Conservation (phyloP, 495 filamentous ascomycete genomes). For the Elasticomyces elasticus region DNA sequence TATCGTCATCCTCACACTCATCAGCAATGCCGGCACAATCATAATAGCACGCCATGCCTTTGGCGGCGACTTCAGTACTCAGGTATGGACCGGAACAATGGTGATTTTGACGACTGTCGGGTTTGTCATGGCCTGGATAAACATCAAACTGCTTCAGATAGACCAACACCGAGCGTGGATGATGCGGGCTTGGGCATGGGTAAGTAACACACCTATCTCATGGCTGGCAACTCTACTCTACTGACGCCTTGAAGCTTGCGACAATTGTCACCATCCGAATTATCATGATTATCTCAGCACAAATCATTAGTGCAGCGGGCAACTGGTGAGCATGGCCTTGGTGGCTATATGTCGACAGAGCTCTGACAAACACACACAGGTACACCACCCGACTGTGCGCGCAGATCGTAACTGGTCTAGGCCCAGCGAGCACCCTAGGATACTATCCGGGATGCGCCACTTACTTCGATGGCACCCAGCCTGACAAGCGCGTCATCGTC, state of each 20-base stretch:
- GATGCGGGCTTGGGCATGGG: conserved; percentile 41
- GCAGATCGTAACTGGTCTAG: conserved; percentile 33
- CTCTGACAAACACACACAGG: too few species aligned
- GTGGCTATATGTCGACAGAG: too few species aligned
- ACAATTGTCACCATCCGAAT: conserved; percentile 41
- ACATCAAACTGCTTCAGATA: conserved; percentile 44
- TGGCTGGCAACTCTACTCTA: background rate
- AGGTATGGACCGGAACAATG: conserved; percentile 31
- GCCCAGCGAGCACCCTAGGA: conserved; percentile 33
- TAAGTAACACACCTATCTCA: background rate
- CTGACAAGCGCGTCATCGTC: conserved; percentile 26
- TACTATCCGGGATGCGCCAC: conserved; percentile 5
- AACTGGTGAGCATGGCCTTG: too few species aligned
- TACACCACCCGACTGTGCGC: conserved; percentile 30
- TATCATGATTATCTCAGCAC: conserved; percentile 28
- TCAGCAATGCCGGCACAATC: conserved; percentile 34
- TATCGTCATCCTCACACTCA: conserved; percentile 33
- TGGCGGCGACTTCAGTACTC: conserved; percentile 37
- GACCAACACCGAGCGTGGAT: conserved; percentile 50
- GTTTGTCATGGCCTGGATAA: conserved; percentile 37
- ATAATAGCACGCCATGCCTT: conserved; percentile 38
- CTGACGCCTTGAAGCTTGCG: conserved; percentile 29
- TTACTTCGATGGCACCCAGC: conserved; percentile 3
- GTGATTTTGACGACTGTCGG: conserved; percentile 31
- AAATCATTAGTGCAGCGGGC: conserved; percentile 27